These are phyloP conservation scores for apple (Malus domestica) DNA, from an alignment of 306 rosid genomes.

Conservation along the genomic window ASM211411v1 NC_041803.1:1405001-1405500, in stretches of 20 bases:
- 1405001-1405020: slow-evolving; percentile 15
- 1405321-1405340: neutral
- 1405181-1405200: neutral
- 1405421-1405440: neutral
- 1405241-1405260: neutral
- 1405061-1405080: slow-evolving; percentile 14
- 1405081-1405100: neutral
- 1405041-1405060: slow-evolving; percentile 12
- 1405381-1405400: neutral
- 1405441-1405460: too few relatives aligned
- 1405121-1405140: slow-evolving; percentile 10
- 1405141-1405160: slow-evolving; percentile 9
- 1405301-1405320: neutral
- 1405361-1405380: neutral
- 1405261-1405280: neutral
- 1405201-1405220: slow-evolving; percentile 17
- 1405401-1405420: neutral
- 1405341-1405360: neutral
- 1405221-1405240: neutral
- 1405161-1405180: slow-evolving; percentile 4
- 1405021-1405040: slow-evolving; percentile 13
- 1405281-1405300: neutral
- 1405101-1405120: slow-evolving; percentile 10
- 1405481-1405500: too few relatives aligned
- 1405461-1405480: too few relatives aligned